Evolutionary conservation across 164 flowering plant species (phyloP).

Genomic region (Hamamelis virginiana): DNA sequence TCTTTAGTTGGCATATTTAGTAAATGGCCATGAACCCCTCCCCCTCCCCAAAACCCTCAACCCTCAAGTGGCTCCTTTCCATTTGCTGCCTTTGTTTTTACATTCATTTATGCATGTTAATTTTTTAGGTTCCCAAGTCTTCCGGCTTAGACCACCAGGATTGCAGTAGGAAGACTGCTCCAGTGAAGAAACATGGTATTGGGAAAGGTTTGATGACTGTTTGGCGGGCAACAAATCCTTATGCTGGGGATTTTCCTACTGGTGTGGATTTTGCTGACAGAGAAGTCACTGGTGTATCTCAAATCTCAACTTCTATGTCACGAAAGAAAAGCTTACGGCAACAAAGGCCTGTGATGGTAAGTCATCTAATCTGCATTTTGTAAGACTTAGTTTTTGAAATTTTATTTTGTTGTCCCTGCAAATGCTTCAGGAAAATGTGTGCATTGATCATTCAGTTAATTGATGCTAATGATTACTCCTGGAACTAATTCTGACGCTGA

Average conservation of each 20-base stretch:
- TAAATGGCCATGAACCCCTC: not conserved
- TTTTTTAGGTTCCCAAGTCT: slow-evolving; percentile 32
- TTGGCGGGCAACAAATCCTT: slow-evolving; percentile 55
- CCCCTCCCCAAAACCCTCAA: too few relatives aligned
- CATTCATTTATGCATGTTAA: not conserved
- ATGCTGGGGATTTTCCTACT: slow-evolving; percentile 41
- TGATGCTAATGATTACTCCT: not conserved
- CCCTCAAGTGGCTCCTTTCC: not conserved
- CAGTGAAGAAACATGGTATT: slow-evolving; percentile 58
- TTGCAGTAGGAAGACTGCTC: slow-evolving; percentile 21
- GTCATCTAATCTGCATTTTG: slow-evolving; percentile 1
- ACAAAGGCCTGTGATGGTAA: slow-evolving; percentile 37
- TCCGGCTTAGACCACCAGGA: slow-evolving; percentile 12
- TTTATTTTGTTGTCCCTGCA: not conserved
- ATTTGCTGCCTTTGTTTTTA: not conserved
- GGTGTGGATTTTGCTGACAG: slow-evolving; percentile 24
- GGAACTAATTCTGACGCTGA: slow-evolving; percentile 8
- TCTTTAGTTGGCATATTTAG: not conserved
- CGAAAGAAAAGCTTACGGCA: slow-evolving; percentile 25
- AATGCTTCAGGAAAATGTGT: not conserved
- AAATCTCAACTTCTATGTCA: slow-evolving; percentile 17
- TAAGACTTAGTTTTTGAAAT: not conserved
- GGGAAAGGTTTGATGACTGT: slow-evolving; percentile 87
- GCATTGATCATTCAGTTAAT: not conserved
- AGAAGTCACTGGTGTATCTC: slow-evolving; percentile 11